Evolutionary conservation across 2,329 filamentous ascomycete genomes (phyloP).

Genomic region (Cryphonectria radicalis): DNA sequence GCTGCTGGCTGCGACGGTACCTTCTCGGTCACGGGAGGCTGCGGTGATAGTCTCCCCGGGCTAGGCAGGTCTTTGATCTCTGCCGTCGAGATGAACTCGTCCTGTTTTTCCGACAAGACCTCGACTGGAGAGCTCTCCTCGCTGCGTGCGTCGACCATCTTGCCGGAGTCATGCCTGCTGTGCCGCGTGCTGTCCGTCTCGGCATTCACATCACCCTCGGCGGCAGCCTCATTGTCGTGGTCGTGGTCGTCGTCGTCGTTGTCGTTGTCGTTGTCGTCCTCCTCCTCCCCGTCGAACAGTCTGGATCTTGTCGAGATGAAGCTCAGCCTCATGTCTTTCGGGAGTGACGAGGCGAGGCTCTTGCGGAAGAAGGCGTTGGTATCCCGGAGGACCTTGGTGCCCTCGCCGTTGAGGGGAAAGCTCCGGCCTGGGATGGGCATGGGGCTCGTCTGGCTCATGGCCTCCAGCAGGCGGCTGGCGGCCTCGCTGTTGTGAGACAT

Average conservation of each 20-base stretch:
- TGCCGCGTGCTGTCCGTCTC: slow-evolving; percentile 37
- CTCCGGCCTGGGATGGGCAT: slow-evolving; percentile 30
- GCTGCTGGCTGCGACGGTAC: slow-evolving; percentile 9
- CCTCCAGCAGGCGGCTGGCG: slow-evolving; percentile 45
- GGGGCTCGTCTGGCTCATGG: slow-evolving; percentile 43
- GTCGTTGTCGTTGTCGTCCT: slow-evolving; percentile 34
- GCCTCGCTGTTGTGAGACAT: slow-evolving; percentile 45
- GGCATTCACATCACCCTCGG: background rate
- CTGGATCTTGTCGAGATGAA: slow-evolving; percentile 31
- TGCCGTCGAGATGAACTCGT: slow-evolving; percentile 8
- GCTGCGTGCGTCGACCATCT: slow-evolving; percentile 43
- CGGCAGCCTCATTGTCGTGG: slow-evolving; percentile 34
- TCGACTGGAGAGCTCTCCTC: slow-evolving; percentile 31
- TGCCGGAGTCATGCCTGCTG: slow-evolving; percentile 52
- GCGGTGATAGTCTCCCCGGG: slow-evolving; percentile 20
- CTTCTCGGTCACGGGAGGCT: slow-evolving; percentile 17
- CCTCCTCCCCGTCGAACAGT: slow-evolving; percentile 35
- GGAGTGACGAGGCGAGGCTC: slow-evolving; percentile 40
- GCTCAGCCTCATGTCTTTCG: slow-evolving; percentile 42
- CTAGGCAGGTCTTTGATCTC: slow-evolving; percentile 7
- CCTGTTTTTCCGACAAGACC: slow-evolving; percentile 5
- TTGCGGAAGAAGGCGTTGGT: slow-evolving; percentile 46
- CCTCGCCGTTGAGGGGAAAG: slow-evolving; percentile 39
- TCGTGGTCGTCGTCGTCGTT: slow-evolving; percentile 33
- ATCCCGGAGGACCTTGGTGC: slow-evolving; percentile 40